Base-by-base conservation (phyloP, 768 basidiomycete species). In the Cantharellus anzutake region DNA sequence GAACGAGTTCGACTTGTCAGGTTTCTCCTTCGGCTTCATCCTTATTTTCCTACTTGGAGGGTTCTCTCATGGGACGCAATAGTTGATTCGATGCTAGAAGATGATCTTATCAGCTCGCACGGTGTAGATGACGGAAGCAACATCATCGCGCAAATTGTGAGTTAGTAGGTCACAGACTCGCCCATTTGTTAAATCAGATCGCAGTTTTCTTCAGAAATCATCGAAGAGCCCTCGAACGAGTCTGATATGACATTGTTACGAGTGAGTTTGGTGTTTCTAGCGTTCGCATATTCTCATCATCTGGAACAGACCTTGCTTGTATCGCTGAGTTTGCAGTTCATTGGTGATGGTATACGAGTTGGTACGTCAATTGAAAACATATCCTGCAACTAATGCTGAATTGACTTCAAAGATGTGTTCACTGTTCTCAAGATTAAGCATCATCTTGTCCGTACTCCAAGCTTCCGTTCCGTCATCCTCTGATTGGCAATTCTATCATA, bases 41-140 rank as follows among this genome's bases (percentile, higher is more conserved):
- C 82, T 0, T 77, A 83, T 69, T 82, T 86, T 68, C 76, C 82
- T 16, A 67, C 63, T 11, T 87, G 85, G 85, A 4, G 14, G 86
- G 84, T 84, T 41, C 67, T 86, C 7, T 77, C 79, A 0, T 86
- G 84, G 83, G 73, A 76, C 38, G 72, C 72, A 35, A 74, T 86
- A 38, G 69, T 81, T 51, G 81, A 82, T 62, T 71, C 76, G 0
- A 70, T 85, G 11, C 66, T 73, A 0, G 81, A 84, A 65, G 77
- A 78, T 60, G 79, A 80, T 56, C 75, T 41, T 57, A 5, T 41
- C 14, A 41, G 7, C 7, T 7, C 34, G 7, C 34, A 55, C 34
- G 56, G 56, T 59, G 70, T 67, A n/a, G 65, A 71, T 56, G 68
- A 71, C 56, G 75, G 71, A n/a, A n/a, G n/a, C 56, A 75, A 70